Percentiles rank a stretch among this genome's conserved stretches.
Evolutionary conservation across 1,139 yeast species (phyloP).

Genomic region (Hansenula anomala): DNA sequence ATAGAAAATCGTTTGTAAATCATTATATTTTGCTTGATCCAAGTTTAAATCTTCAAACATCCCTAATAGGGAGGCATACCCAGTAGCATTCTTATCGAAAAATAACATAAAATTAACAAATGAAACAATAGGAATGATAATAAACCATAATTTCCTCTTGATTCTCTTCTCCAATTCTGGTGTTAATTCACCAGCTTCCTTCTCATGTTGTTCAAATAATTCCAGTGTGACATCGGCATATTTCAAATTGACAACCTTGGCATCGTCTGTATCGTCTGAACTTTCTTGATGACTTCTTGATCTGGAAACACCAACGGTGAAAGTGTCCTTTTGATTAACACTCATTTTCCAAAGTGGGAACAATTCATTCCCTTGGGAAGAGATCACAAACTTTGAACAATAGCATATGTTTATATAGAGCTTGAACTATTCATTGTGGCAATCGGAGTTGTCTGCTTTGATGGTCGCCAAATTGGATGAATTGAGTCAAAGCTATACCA

Average conservation of each 20-base stretch:
- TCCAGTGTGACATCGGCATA: conserved; percentile 12
- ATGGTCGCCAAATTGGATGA: too few relatives aligned
- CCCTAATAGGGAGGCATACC: conserved; percentile 14
- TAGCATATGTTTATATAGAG: too few relatives aligned
- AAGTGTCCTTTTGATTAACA: too few relatives aligned
- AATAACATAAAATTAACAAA: conserved; percentile 14
- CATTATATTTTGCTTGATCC: conserved; percentile 10
- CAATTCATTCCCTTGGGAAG: too few relatives aligned
- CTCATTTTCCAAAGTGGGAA: too few relatives aligned
- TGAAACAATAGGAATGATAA: conserved; percentile 13
- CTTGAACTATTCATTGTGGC: too few relatives aligned
- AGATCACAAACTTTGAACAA: too few relatives aligned
- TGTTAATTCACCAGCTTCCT: conserved; percentile 12
- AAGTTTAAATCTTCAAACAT: conserved; percentile 10
- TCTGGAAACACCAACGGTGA: too few relatives aligned
- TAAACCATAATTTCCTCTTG: conserved; percentile 9
- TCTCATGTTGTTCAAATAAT: conserved; percentile 8
- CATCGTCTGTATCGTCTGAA: neutral
- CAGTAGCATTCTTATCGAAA: conserved; percentile 16
- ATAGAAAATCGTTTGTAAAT: conserved; percentile 6
- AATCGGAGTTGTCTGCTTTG: too few relatives aligned
- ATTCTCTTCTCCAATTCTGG: conserved; percentile 9
- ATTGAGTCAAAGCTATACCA: too few relatives aligned
- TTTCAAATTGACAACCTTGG: neutral
- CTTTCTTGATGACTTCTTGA: too few relatives aligned